Conservation (phyloP, 2,329 filamentous ascomycete species). For the Penicillium decumbens region DNA sequence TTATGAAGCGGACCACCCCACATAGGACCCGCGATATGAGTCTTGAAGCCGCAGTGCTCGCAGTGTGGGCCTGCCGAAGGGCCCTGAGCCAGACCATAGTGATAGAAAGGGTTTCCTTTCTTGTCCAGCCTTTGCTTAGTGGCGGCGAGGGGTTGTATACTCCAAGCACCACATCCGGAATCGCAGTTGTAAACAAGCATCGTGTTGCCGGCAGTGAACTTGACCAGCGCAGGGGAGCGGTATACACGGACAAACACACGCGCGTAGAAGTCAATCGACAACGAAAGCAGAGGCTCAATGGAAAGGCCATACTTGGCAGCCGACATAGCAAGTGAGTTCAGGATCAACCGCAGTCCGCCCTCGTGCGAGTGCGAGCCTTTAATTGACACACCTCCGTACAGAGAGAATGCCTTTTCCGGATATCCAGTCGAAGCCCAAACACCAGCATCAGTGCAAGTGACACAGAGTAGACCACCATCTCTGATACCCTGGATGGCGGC, state of each 20-base stretch:
- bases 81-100: slow-evolving; percentile 69
- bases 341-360: slow-evolving; percentile 76
- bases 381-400: slow-evolving; percentile 86
- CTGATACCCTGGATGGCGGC: slow-evolving; percentile 80
- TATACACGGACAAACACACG: slow-evolving; percentile 80
- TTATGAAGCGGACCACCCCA: slow-evolving; percentile 88
- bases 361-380: slow-evolving; percentile 87
- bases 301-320: slow-evolving; percentile 81
- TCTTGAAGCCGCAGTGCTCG: slow-evolving; percentile 78
- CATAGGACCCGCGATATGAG: slow-evolving; percentile 89
- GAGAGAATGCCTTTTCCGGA: slow-evolving; percentile 83
- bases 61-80: slow-evolving; percentile 65
- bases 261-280: slow-evolving; percentile 94
- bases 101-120: slow-evolving; percentile 67
- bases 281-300: slow-evolving; percentile 83
- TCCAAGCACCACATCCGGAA: slow-evolving; percentile 84
- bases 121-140: slow-evolving; percentile 65
- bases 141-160: slow-evolving; percentile 70
- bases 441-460: slow-evolving; percentile 93
- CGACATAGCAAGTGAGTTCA: slow-evolving; percentile 73
- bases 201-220: slow-evolving; percentile 82
- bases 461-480: slow-evolving; percentile 84
- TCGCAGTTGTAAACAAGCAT: slow-evolving; percentile 94
- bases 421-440: slow-evolving; percentile 95
- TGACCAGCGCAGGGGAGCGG: slow-evolving; percentile 78